Base-by-base conservation (phyloP, 1,139 yeast species). In the Scheffersomyces parashehatae region DNA sequence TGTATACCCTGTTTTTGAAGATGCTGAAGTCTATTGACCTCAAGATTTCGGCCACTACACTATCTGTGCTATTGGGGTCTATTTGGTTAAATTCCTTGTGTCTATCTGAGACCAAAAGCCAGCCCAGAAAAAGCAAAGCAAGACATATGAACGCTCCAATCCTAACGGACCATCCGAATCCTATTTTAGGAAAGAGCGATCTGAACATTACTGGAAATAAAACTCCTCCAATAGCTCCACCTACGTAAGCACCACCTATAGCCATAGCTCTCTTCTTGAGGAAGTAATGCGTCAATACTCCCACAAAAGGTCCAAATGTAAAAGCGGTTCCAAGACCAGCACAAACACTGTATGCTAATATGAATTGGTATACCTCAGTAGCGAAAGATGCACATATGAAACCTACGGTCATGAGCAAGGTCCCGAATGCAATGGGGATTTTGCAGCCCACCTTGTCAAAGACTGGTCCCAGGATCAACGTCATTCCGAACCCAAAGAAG, bases 161-260 rank as follows among this genome's bases (percentile, higher is more conserved):
- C 31, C 68, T 45, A 3, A 65, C 53, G 3, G 66, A 44, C 69
- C 70, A 65, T 1, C 62, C 65, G 44, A 59, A 64, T 3, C 70
- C 70, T 10, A 64, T 41, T 42, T 53, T 51, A 12, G 57, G 55
- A 35, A 59, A 58, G 31, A 65, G 51, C 26, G 50, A 42, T 14
- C 57, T 39, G 36, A 62, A 57, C 40, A 62, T 50, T 12, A 64
- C 44, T 4, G 69, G 70, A 32, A 56, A 54, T 9, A 58, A 47
- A 3, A 64, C 56, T 0, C 70, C 70, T 2, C 68, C 68, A n/a
- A 63, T 29, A 4, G 62, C 65, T 24, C 68, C 65, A 1, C 68
- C 68, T 12, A 60, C 53, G 41, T 61, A 61, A 3, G 61, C 59
- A 0, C 52, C 15, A 2, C 68, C 67, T 29, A 61, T 53, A 4